Conservation (phyloP, 495 filamentous ascomycete species). For the Rhypophila decipiens region DNA sequence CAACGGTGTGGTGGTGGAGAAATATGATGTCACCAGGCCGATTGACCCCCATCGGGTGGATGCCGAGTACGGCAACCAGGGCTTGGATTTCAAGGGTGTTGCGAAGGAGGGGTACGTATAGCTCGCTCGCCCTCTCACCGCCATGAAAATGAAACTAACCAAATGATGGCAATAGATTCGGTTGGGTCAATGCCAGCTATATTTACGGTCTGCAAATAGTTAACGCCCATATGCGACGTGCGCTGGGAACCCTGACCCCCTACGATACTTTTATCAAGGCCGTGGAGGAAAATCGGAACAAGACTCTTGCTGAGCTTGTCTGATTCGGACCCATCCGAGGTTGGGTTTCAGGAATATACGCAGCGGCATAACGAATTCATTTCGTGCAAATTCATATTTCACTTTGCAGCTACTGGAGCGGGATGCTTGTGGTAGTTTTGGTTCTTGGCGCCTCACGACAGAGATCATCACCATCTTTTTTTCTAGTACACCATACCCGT, state of each 20-base stretch:
- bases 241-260: constrained; percentile 74
- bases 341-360: no score
- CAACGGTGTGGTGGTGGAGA: constrained; percentile 96
- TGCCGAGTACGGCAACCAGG: constrained; percentile 97
- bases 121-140: constrained; percentile 5
- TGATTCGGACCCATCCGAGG: no score
- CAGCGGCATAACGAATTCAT: no score
- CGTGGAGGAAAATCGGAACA: constrained; percentile 35
- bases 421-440: no score
- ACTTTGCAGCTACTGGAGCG: no score
- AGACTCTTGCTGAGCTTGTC: constrained; percentile 33
- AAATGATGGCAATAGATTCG: constrained; percentile 58
- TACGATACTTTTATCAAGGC: constrained; percentile 68
- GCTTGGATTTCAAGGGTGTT: constrained; percentile 86
- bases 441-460: no score
- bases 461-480: no score
- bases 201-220: constrained; percentile 81
- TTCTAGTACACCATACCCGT: no score
- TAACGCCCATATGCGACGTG: constrained; percentile 75
- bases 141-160: constrained; percentile 7
- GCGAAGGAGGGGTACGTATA: constrained; percentile 84
- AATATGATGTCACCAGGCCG: constrained; percentile 90
- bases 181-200: constrained; percentile 97
- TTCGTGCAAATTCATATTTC: no score
- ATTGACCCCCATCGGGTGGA: constrained; percentile 87